A percentile compares a stretch with the other conserved stretches of the same genome.
Conservation (phyloP, 306 rosid species). For the Oxytropis ochrocephala region DNA sequence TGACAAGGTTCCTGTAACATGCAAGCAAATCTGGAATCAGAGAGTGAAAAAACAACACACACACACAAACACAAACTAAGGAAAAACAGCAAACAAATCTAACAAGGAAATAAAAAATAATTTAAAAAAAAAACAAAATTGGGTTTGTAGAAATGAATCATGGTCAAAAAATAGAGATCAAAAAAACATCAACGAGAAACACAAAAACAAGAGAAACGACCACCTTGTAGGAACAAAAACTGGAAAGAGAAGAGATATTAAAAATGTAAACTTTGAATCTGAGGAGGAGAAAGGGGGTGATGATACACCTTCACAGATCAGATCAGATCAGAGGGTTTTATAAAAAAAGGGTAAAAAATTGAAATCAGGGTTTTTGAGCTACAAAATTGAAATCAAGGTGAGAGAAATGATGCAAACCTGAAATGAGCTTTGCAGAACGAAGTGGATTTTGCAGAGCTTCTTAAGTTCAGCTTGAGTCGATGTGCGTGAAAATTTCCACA, state of each 20-base stretch:
- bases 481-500: not conserved
- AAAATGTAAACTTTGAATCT: constrained; percentile 9
- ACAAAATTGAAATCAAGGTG: not conserved
- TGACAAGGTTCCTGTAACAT: constrained; percentile 39
- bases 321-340: constrained; percentile 29
- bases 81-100: not conserved
- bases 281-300: not conserved
- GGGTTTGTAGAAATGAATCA: not conserved
- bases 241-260: not conserved
- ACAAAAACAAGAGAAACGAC: not conserved
- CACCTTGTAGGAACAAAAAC: not conserved
- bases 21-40: constrained; percentile 29
- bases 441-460: not conserved
- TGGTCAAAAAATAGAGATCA: not conserved
- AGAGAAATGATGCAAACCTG: constrained; percentile 22
- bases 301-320: constrained; percentile 14
- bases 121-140: not conserved
- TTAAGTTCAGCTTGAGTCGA: not conserved
- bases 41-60: not conserved
- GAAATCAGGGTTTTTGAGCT: not conserved
- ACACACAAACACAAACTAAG: not conserved
- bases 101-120: not conserved
- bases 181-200: not conserved
- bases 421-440: constrained; percentile 8
- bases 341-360: not conserved